A percentile compares a stretch with the other conserved stretches of the same genome.
Conservation (phyloP, 352 stramenopile species). For the Phytophthora kernoviae region DNA sequence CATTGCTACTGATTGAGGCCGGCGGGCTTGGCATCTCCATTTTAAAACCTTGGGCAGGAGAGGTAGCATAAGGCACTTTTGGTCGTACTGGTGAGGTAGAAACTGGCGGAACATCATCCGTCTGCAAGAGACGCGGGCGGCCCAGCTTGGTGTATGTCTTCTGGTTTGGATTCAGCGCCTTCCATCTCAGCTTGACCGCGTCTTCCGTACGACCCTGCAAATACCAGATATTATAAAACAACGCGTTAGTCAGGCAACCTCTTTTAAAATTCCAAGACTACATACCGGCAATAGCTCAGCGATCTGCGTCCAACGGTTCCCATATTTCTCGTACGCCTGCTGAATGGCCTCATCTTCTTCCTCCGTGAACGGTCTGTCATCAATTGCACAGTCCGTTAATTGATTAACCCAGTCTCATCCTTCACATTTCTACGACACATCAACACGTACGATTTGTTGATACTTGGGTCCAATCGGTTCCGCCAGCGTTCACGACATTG, state of each 20-base stretch:
- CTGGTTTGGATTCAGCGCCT: slow-evolving; percentile 82
- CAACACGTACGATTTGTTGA: slow-evolving; percentile 81
- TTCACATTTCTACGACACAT: not conserved
- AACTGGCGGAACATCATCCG: slow-evolving; percentile 42
- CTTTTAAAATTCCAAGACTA: not conserved
- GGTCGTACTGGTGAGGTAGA: slow-evolving; percentile 33
- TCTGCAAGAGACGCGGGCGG: slow-evolving; percentile 63
- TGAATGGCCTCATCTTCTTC: slow-evolving; percentile 77
- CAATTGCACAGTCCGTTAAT: slow-evolving; percentile 11
- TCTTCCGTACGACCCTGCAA: slow-evolving; percentile 76
- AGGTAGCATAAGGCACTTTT: slow-evolving; percentile 16
- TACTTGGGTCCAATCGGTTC: slow-evolving; percentile 95
- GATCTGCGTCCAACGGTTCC: slow-evolving; percentile 90
- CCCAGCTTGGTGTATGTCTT: slow-evolving; percentile 77
- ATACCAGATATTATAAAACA: not conserved
- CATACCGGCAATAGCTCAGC: slow-evolving; percentile 74
- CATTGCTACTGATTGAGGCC: slow-evolving; percentile 12
- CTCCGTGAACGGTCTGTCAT: slow-evolving; percentile 59
- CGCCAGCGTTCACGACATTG: slow-evolving; percentile 97
- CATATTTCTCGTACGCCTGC: slow-evolving; percentile 80
- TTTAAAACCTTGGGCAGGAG: slow-evolving; percentile 11
- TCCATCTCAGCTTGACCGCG: slow-evolving; percentile 84
- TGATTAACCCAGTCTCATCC: not conserved
- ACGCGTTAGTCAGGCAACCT: too few species aligned
- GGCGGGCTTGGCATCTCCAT: slow-evolving; percentile 14